Evolutionary conservation across 2,329 filamentous ascomycete genomes (phyloP).

Genomic region (Pseudogymnoascus sp.): DNA sequence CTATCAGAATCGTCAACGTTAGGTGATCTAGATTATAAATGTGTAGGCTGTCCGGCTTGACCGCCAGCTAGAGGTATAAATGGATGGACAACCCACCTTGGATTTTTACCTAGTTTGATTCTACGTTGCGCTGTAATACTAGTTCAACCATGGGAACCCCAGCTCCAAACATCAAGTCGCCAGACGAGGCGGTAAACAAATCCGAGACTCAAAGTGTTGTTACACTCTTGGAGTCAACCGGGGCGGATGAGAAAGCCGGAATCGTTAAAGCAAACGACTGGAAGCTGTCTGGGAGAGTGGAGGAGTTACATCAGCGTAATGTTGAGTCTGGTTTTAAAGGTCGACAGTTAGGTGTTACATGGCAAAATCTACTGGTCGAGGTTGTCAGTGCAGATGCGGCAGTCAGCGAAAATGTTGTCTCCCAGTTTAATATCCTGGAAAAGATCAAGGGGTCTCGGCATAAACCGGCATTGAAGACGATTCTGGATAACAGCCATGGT

Average conservation of each 20-base stretch:
- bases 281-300: neutral
- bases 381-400: constrained; percentile 26
- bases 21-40: neutral
- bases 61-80: neutral
- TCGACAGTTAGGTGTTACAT: constrained; percentile 24
- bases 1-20: neutral
- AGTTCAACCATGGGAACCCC: neutral
- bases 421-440: constrained; percentile 50
- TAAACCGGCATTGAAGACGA: constrained; percentile 54
- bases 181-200: neutral
- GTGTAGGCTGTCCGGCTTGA: neutral
- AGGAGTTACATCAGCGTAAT: neutral
- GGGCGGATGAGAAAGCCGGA: neutral
- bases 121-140: neutral
- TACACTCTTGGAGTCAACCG: neutral
- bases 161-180: neutral
- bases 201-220: neutral
- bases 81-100: neutral
- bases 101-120: neutral
- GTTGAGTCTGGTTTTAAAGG: neutral
- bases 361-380: constrained; percentile 25
- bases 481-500: constrained; percentile 58
- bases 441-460: constrained; percentile 45
- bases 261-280: neutral
- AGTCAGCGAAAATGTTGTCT: constrained; percentile 49